phyloP scores from a whole-genome alignment of 1,139 yeast genomes.

The Eremothecium cymbalariae region DNA sequence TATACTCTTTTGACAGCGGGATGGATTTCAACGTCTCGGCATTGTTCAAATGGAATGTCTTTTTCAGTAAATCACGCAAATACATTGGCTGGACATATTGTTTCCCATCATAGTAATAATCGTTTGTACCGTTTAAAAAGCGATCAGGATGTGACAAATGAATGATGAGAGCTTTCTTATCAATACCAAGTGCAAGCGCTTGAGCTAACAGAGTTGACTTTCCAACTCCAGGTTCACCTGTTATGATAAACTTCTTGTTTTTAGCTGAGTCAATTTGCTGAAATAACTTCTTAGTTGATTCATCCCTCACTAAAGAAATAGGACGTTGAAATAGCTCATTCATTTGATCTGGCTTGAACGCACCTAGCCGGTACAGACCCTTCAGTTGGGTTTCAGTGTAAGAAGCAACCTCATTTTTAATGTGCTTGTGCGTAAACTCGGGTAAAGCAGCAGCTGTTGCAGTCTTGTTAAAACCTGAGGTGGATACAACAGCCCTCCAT shows the following conservation, averaged over 20 bases:
- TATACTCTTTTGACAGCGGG: constrained; percentile 42
- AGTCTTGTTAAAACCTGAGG: constrained; percentile 21
- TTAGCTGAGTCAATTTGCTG: constrained; percentile 27
- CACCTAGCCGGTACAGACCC: constrained; percentile 37
- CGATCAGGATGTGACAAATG: constrained; percentile 59
- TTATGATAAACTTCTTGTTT: constrained; percentile 47
- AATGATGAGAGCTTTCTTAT: constrained; percentile 47
- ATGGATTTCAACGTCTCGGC: constrained; percentile 42
- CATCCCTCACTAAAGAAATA: constrained; percentile 43
- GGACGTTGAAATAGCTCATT: constrained; percentile 56
- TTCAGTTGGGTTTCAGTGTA: constrained; percentile 23
- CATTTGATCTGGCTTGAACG: constrained; percentile 57
- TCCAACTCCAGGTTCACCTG: constrained; percentile 75
- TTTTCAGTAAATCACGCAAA: constrained; percentile 51
- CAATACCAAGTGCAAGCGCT: constrained; percentile 51
- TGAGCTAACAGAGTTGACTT: constrained; percentile 71
- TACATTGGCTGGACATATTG: constrained; percentile 76
- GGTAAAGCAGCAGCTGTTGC: constrained; percentile 24
- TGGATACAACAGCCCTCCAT: constrained; percentile 27
- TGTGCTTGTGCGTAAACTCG: constrained; percentile 15
- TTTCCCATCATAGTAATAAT: constrained; percentile 50
- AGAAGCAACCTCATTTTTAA: constrained; percentile 18
- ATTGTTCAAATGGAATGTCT: constrained; percentile 49
- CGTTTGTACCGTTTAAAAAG: constrained; percentile 64
- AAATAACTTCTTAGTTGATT: constrained; percentile 21